Evolutionary conservation across 768 basidiomycete genomes (phyloP).

Genomic region (Suillus plorans): DNA sequence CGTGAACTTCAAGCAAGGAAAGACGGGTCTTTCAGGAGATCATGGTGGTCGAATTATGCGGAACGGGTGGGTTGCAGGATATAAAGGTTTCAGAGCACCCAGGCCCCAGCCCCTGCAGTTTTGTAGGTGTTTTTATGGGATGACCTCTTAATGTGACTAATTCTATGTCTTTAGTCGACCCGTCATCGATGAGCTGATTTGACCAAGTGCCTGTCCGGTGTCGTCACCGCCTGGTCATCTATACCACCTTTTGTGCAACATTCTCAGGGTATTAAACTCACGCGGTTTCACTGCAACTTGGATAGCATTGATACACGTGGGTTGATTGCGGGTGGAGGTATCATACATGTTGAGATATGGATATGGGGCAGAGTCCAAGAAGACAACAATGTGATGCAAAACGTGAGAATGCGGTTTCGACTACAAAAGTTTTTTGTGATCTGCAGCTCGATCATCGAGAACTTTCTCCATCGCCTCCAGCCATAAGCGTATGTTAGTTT

Average conservation of each 20-base stretch:
- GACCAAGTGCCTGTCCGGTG: too few relatives aligned
- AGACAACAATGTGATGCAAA: conserved; percentile 14
- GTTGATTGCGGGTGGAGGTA: conserved; percentile 3
- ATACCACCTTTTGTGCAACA: not conserved
- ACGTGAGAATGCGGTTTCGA: not conserved
- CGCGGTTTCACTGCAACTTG: not conserved
- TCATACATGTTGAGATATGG: conserved; percentile 2
- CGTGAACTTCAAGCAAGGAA: conserved; percentile 43
- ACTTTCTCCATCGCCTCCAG: conserved; percentile 82
- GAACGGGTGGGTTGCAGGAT: conserved; percentile 2
- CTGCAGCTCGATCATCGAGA: conserved; percentile 55
- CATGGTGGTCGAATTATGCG: not conserved
- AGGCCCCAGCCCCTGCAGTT: conserved; percentile 3
- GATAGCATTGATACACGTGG: not conserved
- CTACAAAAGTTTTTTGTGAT: conserved; percentile 47
- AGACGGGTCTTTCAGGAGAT: not conserved
- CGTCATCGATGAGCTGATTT: not conserved
- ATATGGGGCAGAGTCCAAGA: conserved; percentile 9
- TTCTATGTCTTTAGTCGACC: not conserved
- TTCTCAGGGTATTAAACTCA: not conserved
- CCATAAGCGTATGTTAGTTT: conserved; percentile 63
- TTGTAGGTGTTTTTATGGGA: not conserved
- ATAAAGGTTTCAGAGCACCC: conserved; percentile 2
- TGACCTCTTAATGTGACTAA: not conserved
- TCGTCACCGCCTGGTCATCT: not conserved